phyloP scores from a whole-genome alignment of 2,329 filamentous ascomycete genomes.

The Penicillium capsulatum region DNA sequence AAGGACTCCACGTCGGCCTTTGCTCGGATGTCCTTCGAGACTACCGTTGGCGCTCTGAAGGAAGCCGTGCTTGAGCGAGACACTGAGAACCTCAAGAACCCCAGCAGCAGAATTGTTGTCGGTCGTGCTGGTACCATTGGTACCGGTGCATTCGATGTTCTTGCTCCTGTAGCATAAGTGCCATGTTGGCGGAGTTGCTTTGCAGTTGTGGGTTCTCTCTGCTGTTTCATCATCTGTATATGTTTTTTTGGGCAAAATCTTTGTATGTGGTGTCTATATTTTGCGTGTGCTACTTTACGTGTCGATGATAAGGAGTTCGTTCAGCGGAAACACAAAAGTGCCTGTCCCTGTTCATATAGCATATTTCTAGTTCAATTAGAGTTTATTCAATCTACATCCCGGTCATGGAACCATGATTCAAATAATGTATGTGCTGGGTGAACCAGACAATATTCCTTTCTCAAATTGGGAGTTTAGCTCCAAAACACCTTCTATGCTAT shows the following conservation, averaged over 20 bases:
- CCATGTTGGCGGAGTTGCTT: slow-evolving; percentile 14
- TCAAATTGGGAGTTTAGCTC: background rate
- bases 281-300: slow-evolving; percentile 26
- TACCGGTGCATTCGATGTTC: slow-evolving; percentile 87
- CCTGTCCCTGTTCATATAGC: slow-evolving; percentile 29
- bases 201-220: slow-evolving; percentile 16
- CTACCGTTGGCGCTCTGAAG: slow-evolving; percentile 86
- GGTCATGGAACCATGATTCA: no score
- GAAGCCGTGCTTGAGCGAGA: slow-evolving; percentile 89
- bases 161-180: slow-evolving; percentile 51
- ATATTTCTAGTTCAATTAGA: slow-evolving; percentile 26
- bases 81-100: slow-evolving; percentile 80
- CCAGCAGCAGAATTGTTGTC: slow-evolving; percentile 82
- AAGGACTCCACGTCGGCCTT: slow-evolving; percentile 82
- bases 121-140: slow-evolving; percentile 78
- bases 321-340: slow-evolving; percentile 36
- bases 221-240: slow-evolving; percentile 24
- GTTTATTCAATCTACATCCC: slow-evolving; percentile 5
- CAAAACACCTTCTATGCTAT: slow-evolving; percentile 24
- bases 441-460: no score
- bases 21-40: slow-evolving; percentile 99
- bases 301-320: slow-evolving; percentile 38
- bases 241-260: slow-evolving; percentile 19
- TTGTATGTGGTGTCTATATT: slow-evolving; percentile 14
- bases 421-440: no score